Conservation (phyloP, 441 rosid species). For the Populus tomentosa region DNA sequence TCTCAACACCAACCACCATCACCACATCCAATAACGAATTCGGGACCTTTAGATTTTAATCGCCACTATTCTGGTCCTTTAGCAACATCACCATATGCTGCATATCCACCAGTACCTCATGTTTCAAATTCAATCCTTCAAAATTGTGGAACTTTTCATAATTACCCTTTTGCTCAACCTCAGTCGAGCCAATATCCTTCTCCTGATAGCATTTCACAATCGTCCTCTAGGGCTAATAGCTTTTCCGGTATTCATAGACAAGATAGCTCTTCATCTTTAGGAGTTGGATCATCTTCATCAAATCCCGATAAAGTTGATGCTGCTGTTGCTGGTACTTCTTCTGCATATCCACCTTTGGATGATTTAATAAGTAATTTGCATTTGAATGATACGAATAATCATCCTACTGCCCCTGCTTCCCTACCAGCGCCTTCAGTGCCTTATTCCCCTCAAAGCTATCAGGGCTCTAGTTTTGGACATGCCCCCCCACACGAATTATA, state of each 20-base stretch:
- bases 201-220: slow-evolving; percentile 34
- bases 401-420: slow-evolving; percentile 32
- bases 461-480: slow-evolving; percentile 32
- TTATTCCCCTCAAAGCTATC: slow-evolving; percentile 19
- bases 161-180: slow-evolving; percentile 33
- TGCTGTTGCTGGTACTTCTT: slow-evolving; percentile 13
- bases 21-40: slow-evolving; percentile 17
- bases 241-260: slow-evolving; percentile 39
- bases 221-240: slow-evolving; percentile 30
- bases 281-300: slow-evolving; percentile 7
- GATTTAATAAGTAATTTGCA: slow-evolving; percentile 40
- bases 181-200: slow-evolving; percentile 18
- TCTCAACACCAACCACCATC: slow-evolving; percentile 24
- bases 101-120: slow-evolving; percentile 27
- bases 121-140: slow-evolving; percentile 38
- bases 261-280: slow-evolving; percentile 35
- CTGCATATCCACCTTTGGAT: slow-evolving; percentile 61
- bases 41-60: slow-evolving; percentile 38
- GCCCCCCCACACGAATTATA: slow-evolving; percentile 39
- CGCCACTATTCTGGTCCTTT: slow-evolving; percentile 18
- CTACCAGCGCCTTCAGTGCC: slow-evolving; percentile 26
- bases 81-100: slow-evolving; percentile 30
- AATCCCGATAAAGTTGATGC: slow-evolving; percentile 2
- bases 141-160: slow-evolving; percentile 40
- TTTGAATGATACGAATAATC: slow-evolving; percentile 37